These are phyloP conservation scores for Skeletonema marinoi DNA, from an alignment of 108 stramenopile genomes.

Conservation along the genomic window DNA sequence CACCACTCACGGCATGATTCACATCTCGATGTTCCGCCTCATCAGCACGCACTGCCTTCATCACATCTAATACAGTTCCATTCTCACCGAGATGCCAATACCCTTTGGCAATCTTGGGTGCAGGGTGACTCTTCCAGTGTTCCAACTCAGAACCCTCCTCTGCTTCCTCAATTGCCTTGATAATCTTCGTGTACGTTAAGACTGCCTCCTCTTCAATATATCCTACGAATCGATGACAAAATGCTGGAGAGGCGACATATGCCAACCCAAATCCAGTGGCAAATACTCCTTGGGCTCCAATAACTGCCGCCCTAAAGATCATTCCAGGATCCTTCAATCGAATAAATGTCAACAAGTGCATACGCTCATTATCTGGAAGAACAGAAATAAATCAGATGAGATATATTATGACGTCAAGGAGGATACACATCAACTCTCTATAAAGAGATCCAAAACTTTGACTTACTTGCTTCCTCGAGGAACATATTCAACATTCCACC, in stretches of 20 bases:
- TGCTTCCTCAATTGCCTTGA: conserved; percentile 85
- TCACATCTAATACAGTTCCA: conserved; percentile 89
- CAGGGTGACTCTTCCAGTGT: conserved; percentile 63
- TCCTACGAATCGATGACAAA: conserved; percentile 97
- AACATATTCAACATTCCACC: conserved; percentile 95
- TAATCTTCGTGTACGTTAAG: conserved; percentile 89
- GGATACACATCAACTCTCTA: too few species aligned
- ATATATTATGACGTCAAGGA: too few species aligned
- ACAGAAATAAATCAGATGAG: too few species aligned
- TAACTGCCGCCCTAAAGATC: conserved; percentile 70
- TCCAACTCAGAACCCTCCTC: conserved; percentile 83
- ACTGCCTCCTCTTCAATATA: conserved; percentile 96
- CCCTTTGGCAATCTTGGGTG: conserved; percentile 77
- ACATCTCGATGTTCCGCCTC: conserved; percentile 96
- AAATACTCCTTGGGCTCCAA: conserved; percentile 82
- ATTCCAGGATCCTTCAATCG: conserved; percentile 79
- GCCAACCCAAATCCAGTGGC: conserved; percentile 75
- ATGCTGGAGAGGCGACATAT: conserved; percentile 89
- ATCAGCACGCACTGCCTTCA: conserved; percentile 92
- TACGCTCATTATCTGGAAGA: conserved; percentile 86
- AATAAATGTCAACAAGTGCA: conserved; percentile 95
- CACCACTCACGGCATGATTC: conserved; percentile 74
- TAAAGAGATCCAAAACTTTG: too few species aligned
- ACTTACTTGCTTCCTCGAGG: conserved; percentile 88
- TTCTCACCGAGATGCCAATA: conserved; percentile 90